Evolutionary conservation across 177 flowering plant genomes (phyloP).

Genomic region (Vitis hybrid): DNA sequence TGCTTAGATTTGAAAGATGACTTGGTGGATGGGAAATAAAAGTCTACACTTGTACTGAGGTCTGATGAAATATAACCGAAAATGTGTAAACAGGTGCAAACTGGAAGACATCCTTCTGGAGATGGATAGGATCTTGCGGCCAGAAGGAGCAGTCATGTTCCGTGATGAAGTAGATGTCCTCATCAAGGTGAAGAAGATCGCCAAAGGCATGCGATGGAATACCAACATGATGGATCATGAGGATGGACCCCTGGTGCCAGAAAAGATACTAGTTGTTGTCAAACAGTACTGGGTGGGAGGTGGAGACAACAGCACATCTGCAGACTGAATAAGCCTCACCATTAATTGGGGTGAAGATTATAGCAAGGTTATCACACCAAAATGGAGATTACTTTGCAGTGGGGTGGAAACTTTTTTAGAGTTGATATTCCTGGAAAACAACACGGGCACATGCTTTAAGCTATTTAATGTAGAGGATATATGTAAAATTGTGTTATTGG

Average conservation of each 20-base stretch:
- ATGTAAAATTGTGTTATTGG: background rate
- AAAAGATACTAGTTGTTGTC: constrained; percentile 63
- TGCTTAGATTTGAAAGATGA: too few species aligned
- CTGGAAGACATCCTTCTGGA: constrained; percentile 68
- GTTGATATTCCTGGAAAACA: background rate
- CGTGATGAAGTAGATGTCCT: constrained; percentile 64
- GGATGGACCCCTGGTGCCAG: constrained; percentile 74
- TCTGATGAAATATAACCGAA: too few species aligned
- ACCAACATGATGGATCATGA: constrained; percentile 67
- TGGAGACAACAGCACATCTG: constrained; percentile 35
- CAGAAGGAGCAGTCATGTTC: constrained; percentile 66
- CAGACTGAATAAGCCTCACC: constrained; percentile 19
- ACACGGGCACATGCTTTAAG: background rate
- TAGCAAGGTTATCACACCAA: background rate
- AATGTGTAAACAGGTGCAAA: constrained; percentile 47
- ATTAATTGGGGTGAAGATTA: background rate
- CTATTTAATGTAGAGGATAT: background rate
- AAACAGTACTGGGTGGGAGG: constrained; percentile 70
- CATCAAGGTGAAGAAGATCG: constrained; percentile 56
- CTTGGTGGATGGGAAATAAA: too few species aligned
- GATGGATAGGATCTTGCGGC: constrained; percentile 81
- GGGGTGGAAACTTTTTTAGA: background rate
- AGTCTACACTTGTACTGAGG: too few species aligned
- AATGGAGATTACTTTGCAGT: background rate
- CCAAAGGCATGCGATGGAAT: constrained; percentile 68